Base-by-base conservation (phyloP, 2,329 filamentous ascomycete species). In the Didymella arachidicola region DNA sequence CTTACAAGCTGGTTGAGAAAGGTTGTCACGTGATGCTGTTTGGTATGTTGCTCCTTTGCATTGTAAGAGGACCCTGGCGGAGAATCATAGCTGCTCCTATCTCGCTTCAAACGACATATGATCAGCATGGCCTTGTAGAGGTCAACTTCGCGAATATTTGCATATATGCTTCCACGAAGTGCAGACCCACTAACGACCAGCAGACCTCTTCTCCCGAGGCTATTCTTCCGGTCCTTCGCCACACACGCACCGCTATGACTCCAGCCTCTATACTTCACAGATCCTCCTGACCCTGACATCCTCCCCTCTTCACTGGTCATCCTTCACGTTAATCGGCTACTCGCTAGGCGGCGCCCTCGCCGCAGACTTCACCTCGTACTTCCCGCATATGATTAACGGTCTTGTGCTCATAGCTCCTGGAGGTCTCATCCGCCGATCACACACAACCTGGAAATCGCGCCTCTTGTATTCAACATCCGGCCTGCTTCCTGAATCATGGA, bases 1-100 rank as follows among this genome's bases (percentile, higher is more conserved):
- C 89, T 14, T 81, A 86, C 70, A 84, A 82, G 51, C 81, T 96
- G 50, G 90, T 85, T 0, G 78, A 79, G 7, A 82, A 81, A 55
- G 90, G 91, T 1, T 93, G 85, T 73, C 83, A 92, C 60, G 91
- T 96, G 2, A 89, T 96, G 84, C 78, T 94, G 1, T 92, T 94
- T 71, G 88, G 78, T 85, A 78, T 77, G 83, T 42, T 6, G n/a
- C 14, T 11, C 12, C 38, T 19, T 8, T 22, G 18, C 18, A 19
- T 41, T 41, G 38, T 14, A 11, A 25, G 5, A 41, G n/a, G 19
- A 25, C 25, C 19, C 38, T 41, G 14, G 38, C 3, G 7, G 7
- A 4, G 25, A 11, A 25, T 41, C 38, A 25, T 25, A 41, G 12
- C 14, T 25, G 19, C 38, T 14, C 38, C 4, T 41, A 41, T 18